Conservation (phyloP, 2,329 filamentous ascomycete genomes). For the Coniochaeta hoffmannii region DNA sequence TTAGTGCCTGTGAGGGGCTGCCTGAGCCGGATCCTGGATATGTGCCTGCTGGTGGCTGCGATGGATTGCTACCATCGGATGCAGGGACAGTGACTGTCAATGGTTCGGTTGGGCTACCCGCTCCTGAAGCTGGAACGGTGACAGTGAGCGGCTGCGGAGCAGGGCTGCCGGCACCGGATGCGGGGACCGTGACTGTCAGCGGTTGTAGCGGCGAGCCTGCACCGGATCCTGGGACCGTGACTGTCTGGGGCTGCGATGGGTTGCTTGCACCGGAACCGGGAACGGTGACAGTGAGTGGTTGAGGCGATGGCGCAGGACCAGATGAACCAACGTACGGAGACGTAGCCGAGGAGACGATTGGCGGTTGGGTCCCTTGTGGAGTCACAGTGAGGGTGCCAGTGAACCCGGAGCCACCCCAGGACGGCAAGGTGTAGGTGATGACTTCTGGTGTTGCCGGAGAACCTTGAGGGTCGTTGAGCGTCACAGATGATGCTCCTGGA, state of each 20-base stretch:
- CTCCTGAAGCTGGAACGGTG: background rate
- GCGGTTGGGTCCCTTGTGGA: background rate
- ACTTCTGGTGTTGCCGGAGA: background rate
- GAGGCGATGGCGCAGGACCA: background rate
- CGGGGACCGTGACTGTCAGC: background rate
- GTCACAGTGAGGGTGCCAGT: slow-evolving; percentile 8
- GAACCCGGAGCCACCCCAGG: slow-evolving; percentile 5
- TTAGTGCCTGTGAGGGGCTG: background rate
- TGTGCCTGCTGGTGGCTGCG: background rate
- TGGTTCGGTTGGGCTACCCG: background rate
- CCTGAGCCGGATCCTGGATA: background rate
- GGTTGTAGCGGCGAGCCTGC: background rate
- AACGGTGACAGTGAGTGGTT: background rate
- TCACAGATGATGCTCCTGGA: background rate
- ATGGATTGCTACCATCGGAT: background rate
- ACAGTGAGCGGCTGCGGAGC: background rate
- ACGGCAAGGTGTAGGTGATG: slow-evolving; percentile 13
- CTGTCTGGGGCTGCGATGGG: background rate
- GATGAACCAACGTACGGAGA: background rate
- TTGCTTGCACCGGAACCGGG: background rate
- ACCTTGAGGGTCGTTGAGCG: background rate
- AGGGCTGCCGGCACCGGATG: background rate
- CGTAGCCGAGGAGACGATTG: background rate
- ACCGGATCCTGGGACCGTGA: background rate
- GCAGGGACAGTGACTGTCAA: background rate